Percentiles rank a stretch among this genome's conserved stretches.
Evolutionary conservation across 2,329 filamentous ascomycete species (phyloP).

Genomic region (Chalaropsis ovoidea): DNA sequence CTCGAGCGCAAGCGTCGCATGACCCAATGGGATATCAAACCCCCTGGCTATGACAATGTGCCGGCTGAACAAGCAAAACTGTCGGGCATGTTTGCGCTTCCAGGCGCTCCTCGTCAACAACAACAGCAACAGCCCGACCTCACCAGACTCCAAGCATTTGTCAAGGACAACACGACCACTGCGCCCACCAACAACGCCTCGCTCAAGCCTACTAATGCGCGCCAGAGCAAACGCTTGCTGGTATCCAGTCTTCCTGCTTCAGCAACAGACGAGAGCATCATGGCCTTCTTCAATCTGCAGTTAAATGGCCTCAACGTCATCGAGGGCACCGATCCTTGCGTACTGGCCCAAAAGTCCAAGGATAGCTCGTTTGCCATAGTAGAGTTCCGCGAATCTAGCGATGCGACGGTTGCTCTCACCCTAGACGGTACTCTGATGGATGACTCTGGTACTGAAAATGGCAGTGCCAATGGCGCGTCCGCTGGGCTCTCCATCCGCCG

Average conservation of each 20-base stretch:
- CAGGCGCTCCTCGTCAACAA: slow-evolving; percentile 87
- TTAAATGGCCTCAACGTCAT: slow-evolving; percentile 94
- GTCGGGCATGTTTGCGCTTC: slow-evolving; percentile 97
- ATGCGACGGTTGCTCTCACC: slow-evolving; percentile 84
- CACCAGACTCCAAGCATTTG: slow-evolving; percentile 85
- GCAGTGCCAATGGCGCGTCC: slow-evolving; percentile 42
- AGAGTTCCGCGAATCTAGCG: slow-evolving; percentile 78
- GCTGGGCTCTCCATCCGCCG: slow-evolving; percentile 66
- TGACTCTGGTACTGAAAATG: slow-evolving; percentile 44
- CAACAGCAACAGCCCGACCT: slow-evolving; percentile 79
- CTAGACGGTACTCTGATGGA: slow-evolving; percentile 86
- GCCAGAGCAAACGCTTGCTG: slow-evolving; percentile 86
- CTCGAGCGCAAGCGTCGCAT: slow-evolving; percentile 79
- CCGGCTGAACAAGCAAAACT: slow-evolving; percentile 97
- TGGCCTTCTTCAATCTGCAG: slow-evolving; percentile 89
- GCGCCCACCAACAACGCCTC: slow-evolving; percentile 60
- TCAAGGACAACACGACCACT: slow-evolving; percentile 53
- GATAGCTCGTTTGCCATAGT: slow-evolving; percentile 74
- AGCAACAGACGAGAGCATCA: slow-evolving; percentile 63
- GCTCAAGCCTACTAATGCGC: slow-evolving; percentile 83
- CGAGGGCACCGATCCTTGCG: slow-evolving; percentile 71
- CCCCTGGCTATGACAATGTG: slow-evolving; percentile 93
- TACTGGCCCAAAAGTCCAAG: slow-evolving; percentile 69
- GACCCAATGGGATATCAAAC: slow-evolving; percentile 99
- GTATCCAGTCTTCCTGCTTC: slow-evolving; percentile 68